These are phyloP conservation scores for Blastobotrys capitulatus DNA, from an alignment of 1,139 yeast genomes.

Conservation along the genomic window DNA sequence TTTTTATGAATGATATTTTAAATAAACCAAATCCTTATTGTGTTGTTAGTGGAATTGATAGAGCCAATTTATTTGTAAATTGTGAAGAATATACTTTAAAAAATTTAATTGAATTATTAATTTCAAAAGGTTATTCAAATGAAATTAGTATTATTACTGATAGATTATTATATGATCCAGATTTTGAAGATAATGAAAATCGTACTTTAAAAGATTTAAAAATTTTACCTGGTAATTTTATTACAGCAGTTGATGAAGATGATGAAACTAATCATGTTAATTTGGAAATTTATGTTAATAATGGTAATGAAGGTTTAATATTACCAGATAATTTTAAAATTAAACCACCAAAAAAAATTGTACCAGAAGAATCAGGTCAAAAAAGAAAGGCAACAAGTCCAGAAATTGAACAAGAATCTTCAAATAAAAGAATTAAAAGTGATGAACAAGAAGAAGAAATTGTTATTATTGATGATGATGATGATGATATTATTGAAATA, in stretches of 20 bases:
- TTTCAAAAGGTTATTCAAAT: constrained; percentile 52
- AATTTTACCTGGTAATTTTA: constrained; percentile 50
- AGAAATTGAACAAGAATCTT: not conserved
- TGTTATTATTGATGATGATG: constrained; percentile 25
- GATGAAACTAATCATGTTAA: constrained; percentile 53
- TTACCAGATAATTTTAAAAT: constrained; percentile 15
- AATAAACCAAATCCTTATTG: constrained; percentile 63
- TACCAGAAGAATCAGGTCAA: constrained; percentile 8
- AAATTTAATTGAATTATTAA: constrained; percentile 41
- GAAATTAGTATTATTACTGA: constrained; percentile 63
- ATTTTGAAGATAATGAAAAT: constrained; percentile 73
- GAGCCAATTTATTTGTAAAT: constrained; percentile 43
- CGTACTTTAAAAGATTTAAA: constrained; percentile 50
- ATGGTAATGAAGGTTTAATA: constrained; percentile 13
- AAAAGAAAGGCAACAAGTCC: constrained; percentile 3
- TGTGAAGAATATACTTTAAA: constrained; percentile 32
- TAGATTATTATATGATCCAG: constrained; percentile 72
- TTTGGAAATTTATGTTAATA: constrained; percentile 54
- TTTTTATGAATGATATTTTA: constrained; percentile 58
- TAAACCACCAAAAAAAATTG: constrained; percentile 12
- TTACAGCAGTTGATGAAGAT: constrained; percentile 74
- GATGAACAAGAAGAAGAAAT: constrained; percentile 20
- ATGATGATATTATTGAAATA: constrained; percentile 27
- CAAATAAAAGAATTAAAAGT: constrained; percentile 20
- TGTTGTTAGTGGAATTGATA: constrained; percentile 63